Percentiles rank a stretch among this genome's conserved stretches.
phyloP scores from a whole-genome alignment of 2,329 filamentous ascomycete species.

The Helotiales sp. region DNA sequence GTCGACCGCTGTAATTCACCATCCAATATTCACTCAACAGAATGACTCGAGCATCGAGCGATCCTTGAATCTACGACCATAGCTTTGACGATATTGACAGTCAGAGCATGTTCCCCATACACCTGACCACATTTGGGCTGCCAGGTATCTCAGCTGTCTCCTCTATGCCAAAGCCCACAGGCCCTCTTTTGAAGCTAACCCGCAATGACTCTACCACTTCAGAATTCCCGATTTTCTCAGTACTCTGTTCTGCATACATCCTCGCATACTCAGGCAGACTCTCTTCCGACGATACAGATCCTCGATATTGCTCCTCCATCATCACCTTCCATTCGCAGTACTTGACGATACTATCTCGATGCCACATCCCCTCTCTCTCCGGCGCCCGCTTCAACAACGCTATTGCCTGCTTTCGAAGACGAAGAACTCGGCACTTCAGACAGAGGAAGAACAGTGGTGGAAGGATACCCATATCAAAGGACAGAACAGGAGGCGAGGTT shows the following conservation, averaged over 20 bases:
- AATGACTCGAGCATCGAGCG: neutral
- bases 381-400: conserved; percentile 14
- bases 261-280: conserved; percentile 15
- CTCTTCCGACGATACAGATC: neutral
- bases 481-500: conserved; percentile 6
- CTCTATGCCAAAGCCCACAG: neutral
- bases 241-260: conserved; percentile 1
- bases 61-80: neutral
- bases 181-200: neutral
- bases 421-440: conserved; percentile 15
- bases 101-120: neutral
- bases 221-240: neutral
- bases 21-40: neutral
- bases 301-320: conserved; percentile 36
- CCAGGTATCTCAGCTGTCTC: neutral
- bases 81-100: neutral
- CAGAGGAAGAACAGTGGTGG: conserved; percentile 15
- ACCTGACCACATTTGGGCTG: neutral
- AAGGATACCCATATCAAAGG: conserved; percentile 21
- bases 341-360: conserved; percentile 29
- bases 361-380: conserved; percentile 20
- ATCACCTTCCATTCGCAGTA: conserved; percentile 39
- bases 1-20: neutral
- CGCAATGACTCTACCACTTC: neutral
- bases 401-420: conserved; percentile 10